Base-by-base conservation (phyloP, 2,329 filamentous ascomycete species). In the Ophiosphaerella herpotricha region DNA sequence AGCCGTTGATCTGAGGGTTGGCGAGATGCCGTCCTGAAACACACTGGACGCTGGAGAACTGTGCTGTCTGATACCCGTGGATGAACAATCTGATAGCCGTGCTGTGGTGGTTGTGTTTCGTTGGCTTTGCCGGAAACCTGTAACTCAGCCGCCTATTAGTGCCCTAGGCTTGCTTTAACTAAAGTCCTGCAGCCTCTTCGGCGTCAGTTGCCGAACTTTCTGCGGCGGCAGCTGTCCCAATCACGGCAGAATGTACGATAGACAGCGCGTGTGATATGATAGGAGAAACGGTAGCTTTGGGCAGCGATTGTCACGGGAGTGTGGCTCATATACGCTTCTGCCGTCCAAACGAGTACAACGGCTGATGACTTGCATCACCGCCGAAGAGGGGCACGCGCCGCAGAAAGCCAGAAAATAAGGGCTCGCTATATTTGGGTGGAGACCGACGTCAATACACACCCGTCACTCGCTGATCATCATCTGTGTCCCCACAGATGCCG, bases 361-460 rank as follows among this genome's bases (percentile, higher is more conserved):
- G 42, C 35, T 38, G 37, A 7, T 45, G 18, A 33, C 26, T 50
- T 45, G 48, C 48, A 50, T 50, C 48, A 50, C 48, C 29, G 23
- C 42, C 18, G 31, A 45, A 36, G 46, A 50, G 51, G 46, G 51
- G 51, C 43, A 47, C 46, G 35, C 45, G 50, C 18, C 18, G 37
- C 23, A 36, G 48, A 29, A 49, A 51, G 54, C 43, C 58, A 55
- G 46, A 48, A 52, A 51, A 51, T 46, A 53, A 44, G 44, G 4
- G 48, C 57, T 60, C 46, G 54, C 48, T 50, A 58, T 55, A 57
- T 46, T 52, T 45, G 53, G 50, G 63, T 66, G 66, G 65, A 57
- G 57, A 50, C 60, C 61, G 64, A 68, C 61, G 63, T 69, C 66
- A 68, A 68, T 57, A 52, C 56, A 55, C 59, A 61, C 57, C 47